Percentiles rank a stretch among this genome's conserved stretches.
Conservation (phyloP, 192 early-diverging fungal genomes). For the Coemansia sp. region DNA sequence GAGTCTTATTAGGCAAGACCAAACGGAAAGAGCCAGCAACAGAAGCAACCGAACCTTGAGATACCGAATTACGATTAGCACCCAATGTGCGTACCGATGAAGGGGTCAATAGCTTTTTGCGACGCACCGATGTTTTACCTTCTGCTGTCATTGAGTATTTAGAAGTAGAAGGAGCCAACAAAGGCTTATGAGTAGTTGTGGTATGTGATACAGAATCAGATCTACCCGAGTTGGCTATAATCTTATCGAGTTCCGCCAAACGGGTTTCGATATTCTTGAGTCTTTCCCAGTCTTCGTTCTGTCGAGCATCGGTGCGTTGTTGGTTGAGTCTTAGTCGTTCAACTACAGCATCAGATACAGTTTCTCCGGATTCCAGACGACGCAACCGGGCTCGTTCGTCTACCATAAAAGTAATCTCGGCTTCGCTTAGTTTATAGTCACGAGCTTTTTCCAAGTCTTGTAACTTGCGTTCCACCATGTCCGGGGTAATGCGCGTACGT, state of each 20-base stretch:
- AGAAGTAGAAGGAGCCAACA: slow-evolving; percentile 37
- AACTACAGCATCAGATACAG: slow-evolving; percentile 36
- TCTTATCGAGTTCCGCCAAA: slow-evolving; percentile 34
- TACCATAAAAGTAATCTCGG: slow-evolving; percentile 69
- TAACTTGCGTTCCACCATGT: slow-evolving; percentile 58
- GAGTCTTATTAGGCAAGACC: slow-evolving; percentile 22
- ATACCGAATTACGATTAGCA: slow-evolving; percentile 11
- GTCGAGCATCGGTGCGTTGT: slow-evolving; percentile 55
- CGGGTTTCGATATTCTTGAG: slow-evolving; percentile 46
- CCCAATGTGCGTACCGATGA: slow-evolving; percentile 2
- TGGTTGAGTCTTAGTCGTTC: slow-evolving; percentile 58
- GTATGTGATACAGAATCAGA: background rate
- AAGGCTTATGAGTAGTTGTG: slow-evolving; percentile 17
- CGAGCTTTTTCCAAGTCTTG: slow-evolving; percentile 60
- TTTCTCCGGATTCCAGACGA: slow-evolving; percentile 26
- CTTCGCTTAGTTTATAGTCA: slow-evolving; percentile 62
- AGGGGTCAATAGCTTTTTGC: background rate
- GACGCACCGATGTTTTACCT: background rate
- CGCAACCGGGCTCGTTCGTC: slow-evolving; percentile 57
- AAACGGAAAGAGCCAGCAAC: slow-evolving; percentile 20
- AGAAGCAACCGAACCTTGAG: background rate
- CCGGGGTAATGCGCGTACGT: slow-evolving; percentile 46
- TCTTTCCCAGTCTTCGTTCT: slow-evolving; percentile 54
- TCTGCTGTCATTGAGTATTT: background rate
- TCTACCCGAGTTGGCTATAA: slow-evolving; percentile 13